These are phyloP conservation scores for Nepenthes mirabilis DNA, from an alignment of 148 eudicot species.

Conservation along the genomic window DNA sequence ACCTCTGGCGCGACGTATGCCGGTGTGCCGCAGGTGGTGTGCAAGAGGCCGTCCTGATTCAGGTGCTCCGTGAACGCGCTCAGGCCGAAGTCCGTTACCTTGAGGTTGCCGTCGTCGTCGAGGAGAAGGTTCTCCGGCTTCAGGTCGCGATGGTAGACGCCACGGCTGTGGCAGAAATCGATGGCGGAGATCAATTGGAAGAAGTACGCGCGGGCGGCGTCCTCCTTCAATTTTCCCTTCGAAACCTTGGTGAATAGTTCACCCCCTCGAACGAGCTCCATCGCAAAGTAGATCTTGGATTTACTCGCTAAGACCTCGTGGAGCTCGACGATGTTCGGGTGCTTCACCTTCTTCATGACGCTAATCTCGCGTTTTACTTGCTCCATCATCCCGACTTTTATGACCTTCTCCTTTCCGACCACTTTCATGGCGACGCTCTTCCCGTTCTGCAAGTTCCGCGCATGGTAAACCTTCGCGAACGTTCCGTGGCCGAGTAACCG, in stretches of 20 bases:
- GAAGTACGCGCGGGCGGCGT: slow-evolving; percentile 33
- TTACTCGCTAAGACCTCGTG: slow-evolving; percentile 65
- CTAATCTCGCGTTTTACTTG: slow-evolving; percentile 49
- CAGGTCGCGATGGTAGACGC: slow-evolving; percentile 47
- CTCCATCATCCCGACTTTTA: slow-evolving; percentile 27
- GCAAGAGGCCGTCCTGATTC: slow-evolving; percentile 21
- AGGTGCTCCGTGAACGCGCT: slow-evolving; percentile 31
- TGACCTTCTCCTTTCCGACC: slow-evolving; percentile 38
- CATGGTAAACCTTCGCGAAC: slow-evolving; percentile 49
- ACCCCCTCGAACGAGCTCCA: slow-evolving; percentile 51
- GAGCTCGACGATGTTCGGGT: slow-evolving; percentile 44
- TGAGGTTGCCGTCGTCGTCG: slow-evolving; percentile 27
- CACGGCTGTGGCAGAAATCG: slow-evolving; percentile 45
- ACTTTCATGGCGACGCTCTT: slow-evolving; percentile 43
- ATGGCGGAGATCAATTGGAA: slow-evolving; percentile 45
- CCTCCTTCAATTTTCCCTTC: slow-evolving; percentile 28
- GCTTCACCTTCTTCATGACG: slow-evolving; percentile 36
- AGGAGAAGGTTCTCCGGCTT: slow-evolving; percentile 47
- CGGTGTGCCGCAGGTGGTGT: slow-evolving; percentile 55
- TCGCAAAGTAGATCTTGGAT: slow-evolving; percentile 26
- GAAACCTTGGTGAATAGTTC: slow-evolving; percentile 35
- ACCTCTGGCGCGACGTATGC: slow-evolving; percentile 63
- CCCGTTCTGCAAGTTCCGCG: slow-evolving; percentile 10
- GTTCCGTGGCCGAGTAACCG: slow-evolving; percentile 42
- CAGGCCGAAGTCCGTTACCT: slow-evolving; percentile 51